Conservation (phyloP, 2,329 filamentous ascomycete species). For the Lasiodiplodia sp. region DNA sequence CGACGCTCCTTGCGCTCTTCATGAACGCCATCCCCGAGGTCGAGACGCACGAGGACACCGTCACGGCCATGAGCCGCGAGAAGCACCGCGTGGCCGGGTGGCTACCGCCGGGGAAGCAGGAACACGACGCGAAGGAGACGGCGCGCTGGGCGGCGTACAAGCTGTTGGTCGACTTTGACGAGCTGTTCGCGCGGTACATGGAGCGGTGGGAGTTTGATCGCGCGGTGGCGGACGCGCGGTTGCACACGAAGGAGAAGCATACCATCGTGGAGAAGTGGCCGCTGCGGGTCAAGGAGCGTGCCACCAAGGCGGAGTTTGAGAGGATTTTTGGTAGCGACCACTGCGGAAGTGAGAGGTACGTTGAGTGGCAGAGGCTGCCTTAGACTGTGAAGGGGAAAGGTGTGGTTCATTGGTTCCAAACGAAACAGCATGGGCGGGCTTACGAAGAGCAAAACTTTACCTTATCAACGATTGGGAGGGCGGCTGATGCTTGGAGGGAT, state of each 20-base stretch:
- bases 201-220: slow-evolving; percentile 21
- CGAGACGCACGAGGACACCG: slow-evolving; percentile 30
- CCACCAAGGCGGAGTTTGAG: slow-evolving; percentile 45
- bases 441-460: too few relatives aligned
- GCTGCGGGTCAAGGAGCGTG: slow-evolving; percentile 36
- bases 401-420: too few relatives aligned
- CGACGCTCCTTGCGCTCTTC: slow-evolving; percentile 53
- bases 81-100: background rate
- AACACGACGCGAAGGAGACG: background rate
- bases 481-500: too few relatives aligned
- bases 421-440: too few relatives aligned
- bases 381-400: too few relatives aligned
- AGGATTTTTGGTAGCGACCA: slow-evolving; percentile 28
- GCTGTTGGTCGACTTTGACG: slow-evolving; percentile 22
- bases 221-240: slow-evolving; percentile 24
- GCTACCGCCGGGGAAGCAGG: background rate
- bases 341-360: slow-evolving; percentile 40
- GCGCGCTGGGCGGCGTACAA: background rate
- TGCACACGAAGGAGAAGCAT: slow-evolving; percentile 40
- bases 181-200: slow-evolving; percentile 16
- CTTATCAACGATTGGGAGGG: too few relatives aligned
- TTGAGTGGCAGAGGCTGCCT: slow-evolving; percentile 41
- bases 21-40: slow-evolving; percentile 44
- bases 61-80: slow-evolving; percentile 11
- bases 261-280: slow-evolving; percentile 48